Conservation (phyloP, 768 basidiomycete genomes). For the Leccinellum luteum region DNA sequence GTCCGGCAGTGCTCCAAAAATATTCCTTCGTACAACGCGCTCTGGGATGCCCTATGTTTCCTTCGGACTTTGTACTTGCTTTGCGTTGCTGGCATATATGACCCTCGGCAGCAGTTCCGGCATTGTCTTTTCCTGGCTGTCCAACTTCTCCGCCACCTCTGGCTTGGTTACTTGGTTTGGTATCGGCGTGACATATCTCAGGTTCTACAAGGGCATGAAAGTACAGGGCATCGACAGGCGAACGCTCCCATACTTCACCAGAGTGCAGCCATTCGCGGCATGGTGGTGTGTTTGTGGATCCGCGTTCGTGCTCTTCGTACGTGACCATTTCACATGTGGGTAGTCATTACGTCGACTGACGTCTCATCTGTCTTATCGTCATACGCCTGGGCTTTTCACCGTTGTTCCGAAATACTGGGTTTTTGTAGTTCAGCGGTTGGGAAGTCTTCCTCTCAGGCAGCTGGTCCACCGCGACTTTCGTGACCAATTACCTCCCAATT, state of each 20-base stretch:
- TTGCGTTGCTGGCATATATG: constrained; percentile 42
- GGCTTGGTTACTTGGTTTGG: constrained; percentile 46
- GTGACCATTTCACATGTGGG: not conserved
- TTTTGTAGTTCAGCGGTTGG: constrained; percentile 38
- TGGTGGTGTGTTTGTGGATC: constrained; percentile 35
- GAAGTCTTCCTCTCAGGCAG: constrained; percentile 39
- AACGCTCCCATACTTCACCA: constrained; percentile 44
- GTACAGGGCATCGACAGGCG: constrained; percentile 47
- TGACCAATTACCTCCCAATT: constrained; percentile 43
- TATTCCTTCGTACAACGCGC: constrained; percentile 42
- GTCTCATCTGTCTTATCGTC: not conserved
- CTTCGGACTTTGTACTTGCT: constrained; percentile 26
- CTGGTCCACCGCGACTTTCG: constrained; percentile 39
- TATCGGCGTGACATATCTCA: constrained; percentile 45
- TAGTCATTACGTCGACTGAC: not conserved
- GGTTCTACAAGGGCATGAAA: constrained; percentile 46
- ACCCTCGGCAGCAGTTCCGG: constrained; percentile 35
- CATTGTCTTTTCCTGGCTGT: constrained; percentile 43
- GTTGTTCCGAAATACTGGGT: not conserved
- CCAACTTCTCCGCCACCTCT: constrained; percentile 34
- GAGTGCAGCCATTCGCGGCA: constrained; percentile 41
- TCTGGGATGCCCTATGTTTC: constrained; percentile 47
- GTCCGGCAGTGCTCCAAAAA: constrained; percentile 50
- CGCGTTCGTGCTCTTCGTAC: constrained; percentile 36
- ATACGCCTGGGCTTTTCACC: not conserved